Evolutionary conservation across 75 land plant genomes (phyloP).

Genomic region (Azolla pinnata): DNA sequence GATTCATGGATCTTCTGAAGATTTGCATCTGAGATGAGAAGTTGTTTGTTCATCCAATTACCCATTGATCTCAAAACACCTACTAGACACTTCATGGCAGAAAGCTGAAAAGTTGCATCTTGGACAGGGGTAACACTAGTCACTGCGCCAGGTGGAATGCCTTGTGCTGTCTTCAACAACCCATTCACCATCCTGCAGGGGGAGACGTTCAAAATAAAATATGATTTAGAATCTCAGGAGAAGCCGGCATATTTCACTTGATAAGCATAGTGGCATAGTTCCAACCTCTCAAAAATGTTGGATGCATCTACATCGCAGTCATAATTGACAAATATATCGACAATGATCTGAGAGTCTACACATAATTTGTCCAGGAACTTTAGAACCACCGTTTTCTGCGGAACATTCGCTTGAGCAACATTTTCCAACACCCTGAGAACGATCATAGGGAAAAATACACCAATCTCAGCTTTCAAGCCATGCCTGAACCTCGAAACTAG

Average conservation of each 20-base stretch:
- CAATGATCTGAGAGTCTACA: conserved; percentile 87
- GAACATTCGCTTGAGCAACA: conserved; percentile 91
- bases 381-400: conserved; percentile 96
- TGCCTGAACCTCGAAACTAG: conserved; percentile 93
- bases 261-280: too few species aligned
- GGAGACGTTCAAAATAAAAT: too few species aligned
- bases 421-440: conserved; percentile 96
- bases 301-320: conserved; percentile 99
- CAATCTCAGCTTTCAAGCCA: conserved; percentile 97
- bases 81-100: conserved; percentile 90
- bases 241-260: too few species aligned
- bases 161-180: conserved; percentile 95
- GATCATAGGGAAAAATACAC: conserved; percentile 99
- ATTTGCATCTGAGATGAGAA: conserved; percentile 77
- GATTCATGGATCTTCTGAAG: conserved; percentile 50
- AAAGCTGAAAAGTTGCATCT: conserved; percentile 81
- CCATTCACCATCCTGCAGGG: conserved; percentile 98
- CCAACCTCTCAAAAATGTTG: conserved; percentile 98
- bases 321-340: conserved; percentile 94
- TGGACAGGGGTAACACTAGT: conserved; percentile 74
- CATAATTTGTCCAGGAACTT: conserved; percentile 95
- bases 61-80: conserved; percentile 94
- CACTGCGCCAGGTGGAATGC: conserved; percentile 74
- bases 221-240: too few species aligned
- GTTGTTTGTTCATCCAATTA: conserved; percentile 91